Evolutionary conservation across 2,329 filamentous ascomycete genomes (phyloP).

Genomic region (Curvularia sp.): DNA sequence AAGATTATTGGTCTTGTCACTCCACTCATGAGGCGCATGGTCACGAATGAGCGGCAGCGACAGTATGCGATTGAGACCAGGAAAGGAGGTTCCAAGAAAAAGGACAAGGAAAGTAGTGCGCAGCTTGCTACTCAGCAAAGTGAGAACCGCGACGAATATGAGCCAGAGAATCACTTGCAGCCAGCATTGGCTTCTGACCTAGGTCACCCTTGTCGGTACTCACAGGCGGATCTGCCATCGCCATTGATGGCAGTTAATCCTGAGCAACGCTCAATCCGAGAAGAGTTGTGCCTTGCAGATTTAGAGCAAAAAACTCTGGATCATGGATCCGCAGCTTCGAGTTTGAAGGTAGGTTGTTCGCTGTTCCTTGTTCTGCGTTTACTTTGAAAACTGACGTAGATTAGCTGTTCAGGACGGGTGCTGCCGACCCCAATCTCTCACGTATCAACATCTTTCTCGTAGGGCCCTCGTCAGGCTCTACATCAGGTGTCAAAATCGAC

Average conservation of each 20-base stretch:
- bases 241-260: neutral
- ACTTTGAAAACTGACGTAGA: slow-evolving; percentile 1
- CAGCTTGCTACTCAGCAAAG: slow-evolving; percentile 25
- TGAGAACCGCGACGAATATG: slow-evolving; percentile 5
- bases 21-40: slow-evolving; percentile 64
- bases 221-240: slow-evolving; percentile 9
- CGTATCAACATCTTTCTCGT: slow-evolving; percentile 71
- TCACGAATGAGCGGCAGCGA: slow-evolving; percentile 66
- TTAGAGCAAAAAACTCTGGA: neutral
- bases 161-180: slow-evolving; percentile 24
- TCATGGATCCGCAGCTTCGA: neutral
- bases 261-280: neutral
- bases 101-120: slow-evolving; percentile 35
- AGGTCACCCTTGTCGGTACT: slow-evolving; percentile 3
- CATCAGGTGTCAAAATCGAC: slow-evolving; percentile 60
- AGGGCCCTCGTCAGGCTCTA: slow-evolving; percentile 49
- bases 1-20: slow-evolving; percentile 65
- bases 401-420: slow-evolving; percentile 15
- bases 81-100: slow-evolving; percentile 55
- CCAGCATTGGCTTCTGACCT: slow-evolving; percentile 19
- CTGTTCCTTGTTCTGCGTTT: neutral
- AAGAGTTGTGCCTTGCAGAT: neutral
- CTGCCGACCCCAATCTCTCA: slow-evolving; percentile 24
- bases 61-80: slow-evolving; percentile 65
- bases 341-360: slow-evolving; percentile 2